Evolutionary conservation across 768 basidiomycete genomes (phyloP), one percentile per base, ranked within the genome.

Genomic region (Collybia mongolica): DNA sequence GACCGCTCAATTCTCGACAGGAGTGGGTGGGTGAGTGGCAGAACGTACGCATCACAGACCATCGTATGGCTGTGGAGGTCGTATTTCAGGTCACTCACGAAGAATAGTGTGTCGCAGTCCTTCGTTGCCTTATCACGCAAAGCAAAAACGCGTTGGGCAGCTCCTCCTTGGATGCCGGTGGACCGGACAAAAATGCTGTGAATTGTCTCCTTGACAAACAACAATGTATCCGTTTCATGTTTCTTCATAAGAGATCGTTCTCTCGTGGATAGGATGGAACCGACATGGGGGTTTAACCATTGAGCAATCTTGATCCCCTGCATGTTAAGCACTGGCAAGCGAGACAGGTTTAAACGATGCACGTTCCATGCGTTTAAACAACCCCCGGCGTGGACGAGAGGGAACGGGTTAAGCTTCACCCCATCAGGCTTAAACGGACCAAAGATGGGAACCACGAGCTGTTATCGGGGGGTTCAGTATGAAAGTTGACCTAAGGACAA

Each of bases 21-120:
- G 17, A 63, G 9, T 5, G 37, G 51, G 15, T 51, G 17, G 3
- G 57, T 59, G 12, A 68, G 58, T 0, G 74, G 71, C 12, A 70
- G 57, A 17, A 77, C 63, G 55, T 65, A 78, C 14, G 62, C 70
- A 49, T 77, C 72, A 9, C 63, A 64, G 11, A 78, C 54, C 8
- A 79, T 49, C 6, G 77, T 77, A 54, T 76, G 71, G 1, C 71
- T 66, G 11, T 62, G 56, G 5, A 73, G 39, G 52, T 80, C 78
- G 37, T 69, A 63, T 6, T 70, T 66, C 24, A 80, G 52, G 42
- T 55, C 60, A 24, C 63, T 63, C 46, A 76, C 53, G 47, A 75
- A 64, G 39, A 80, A 55, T 22, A 75, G 14, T 0, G 72, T 69
- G 49, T 78, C 39, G 18, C 23, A 49, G 52, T 46, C 52, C 19